These are phyloP conservation scores for Amanita muscaria DNA, from an alignment of 768 basidiomycete genomes.

Conservation along the genomic window DNA sequence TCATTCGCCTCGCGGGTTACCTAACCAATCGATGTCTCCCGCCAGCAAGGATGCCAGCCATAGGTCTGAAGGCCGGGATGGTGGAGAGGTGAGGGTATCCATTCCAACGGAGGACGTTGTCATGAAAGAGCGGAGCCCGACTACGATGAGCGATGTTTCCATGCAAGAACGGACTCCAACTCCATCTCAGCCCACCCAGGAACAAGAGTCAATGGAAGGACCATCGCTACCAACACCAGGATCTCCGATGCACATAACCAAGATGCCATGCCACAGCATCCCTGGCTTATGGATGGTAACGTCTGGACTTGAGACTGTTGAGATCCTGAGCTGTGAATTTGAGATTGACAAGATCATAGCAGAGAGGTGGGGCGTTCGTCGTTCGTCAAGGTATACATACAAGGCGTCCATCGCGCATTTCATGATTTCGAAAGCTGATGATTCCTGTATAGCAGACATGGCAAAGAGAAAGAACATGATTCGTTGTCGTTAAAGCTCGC, in stretches of 20 bases:
- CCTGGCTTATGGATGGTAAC: slow-evolving; percentile 35
- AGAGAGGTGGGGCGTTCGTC: slow-evolving; percentile 23
- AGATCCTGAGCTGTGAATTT: slow-evolving; percentile 27
- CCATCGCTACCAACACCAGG: neutral
- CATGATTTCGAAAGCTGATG: neutral
- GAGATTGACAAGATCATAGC: slow-evolving; percentile 27
- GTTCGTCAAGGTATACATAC: neutral
- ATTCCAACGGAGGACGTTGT: no score
- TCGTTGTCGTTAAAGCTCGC: slow-evolving; percentile 24
- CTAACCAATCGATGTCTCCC: neutral
- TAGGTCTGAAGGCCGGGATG: no score
- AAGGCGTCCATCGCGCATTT: no score
- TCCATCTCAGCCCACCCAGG: neutral
- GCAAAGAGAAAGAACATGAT: slow-evolving; percentile 5
- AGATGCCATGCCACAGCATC: slow-evolving; percentile 24
- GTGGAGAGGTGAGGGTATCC: no score
- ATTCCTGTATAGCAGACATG: neutral
- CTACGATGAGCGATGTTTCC: no score
- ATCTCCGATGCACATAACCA: neutral
- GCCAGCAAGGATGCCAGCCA: no score
- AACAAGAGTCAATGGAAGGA: neutral
- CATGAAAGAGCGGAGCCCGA: no score
- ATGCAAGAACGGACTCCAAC: no score
- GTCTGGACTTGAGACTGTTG: slow-evolving; percentile 22
- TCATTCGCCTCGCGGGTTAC: neutral